Conservation (phyloP, 768 basidiomycete species). For the Cystobasidium tubakii region DNA sequence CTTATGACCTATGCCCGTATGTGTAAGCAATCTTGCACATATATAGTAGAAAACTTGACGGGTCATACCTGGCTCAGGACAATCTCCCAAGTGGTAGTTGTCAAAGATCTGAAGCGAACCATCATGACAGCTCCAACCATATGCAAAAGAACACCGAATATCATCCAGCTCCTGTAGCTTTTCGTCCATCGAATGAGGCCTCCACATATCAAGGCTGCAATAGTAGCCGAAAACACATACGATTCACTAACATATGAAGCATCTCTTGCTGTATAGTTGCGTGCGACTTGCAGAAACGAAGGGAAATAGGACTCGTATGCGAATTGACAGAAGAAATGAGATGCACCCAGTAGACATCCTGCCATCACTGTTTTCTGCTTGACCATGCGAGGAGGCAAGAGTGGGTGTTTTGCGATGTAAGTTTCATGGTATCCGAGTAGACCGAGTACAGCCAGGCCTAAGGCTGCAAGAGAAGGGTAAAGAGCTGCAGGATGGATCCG, state of each 20-base stretch:
- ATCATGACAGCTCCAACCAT: constrained; percentile 44
- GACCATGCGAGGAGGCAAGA: constrained; percentile 42
- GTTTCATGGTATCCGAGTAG: constrained; percentile 44
- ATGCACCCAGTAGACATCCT: constrained; percentile 42
- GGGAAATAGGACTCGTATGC: constrained; percentile 47
- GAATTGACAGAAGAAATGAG: constrained; percentile 44
- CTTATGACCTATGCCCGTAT: background rate
- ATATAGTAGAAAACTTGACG: background rate
- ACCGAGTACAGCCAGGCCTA: constrained; percentile 39
- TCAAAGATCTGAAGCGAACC: constrained; percentile 43
- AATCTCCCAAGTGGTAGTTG: constrained; percentile 43
- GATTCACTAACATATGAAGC: constrained; percentile 40
- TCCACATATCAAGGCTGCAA: constrained; percentile 42
- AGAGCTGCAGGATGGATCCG: background rate
- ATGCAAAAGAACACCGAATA: constrained; percentile 44
- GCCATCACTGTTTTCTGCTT: constrained; percentile 41
- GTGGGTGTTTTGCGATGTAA: constrained; percentile 37
- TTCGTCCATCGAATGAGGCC: constrained; percentile 40
- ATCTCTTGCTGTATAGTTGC: constrained; percentile 37
- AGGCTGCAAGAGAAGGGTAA: constrained; percentile 10
- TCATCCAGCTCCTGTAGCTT: constrained; percentile 44
- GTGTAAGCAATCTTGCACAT: background rate
- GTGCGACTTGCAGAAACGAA: constrained; percentile 45
- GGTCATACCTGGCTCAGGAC: constrained; percentile 40
- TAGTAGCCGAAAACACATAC: constrained; percentile 45